Percentiles rank a stretch among this genome's conserved stretches.
Evolutionary conservation across 164 flowering plant species (phyloP).

Genomic region (Platanus orientalis): DNA sequence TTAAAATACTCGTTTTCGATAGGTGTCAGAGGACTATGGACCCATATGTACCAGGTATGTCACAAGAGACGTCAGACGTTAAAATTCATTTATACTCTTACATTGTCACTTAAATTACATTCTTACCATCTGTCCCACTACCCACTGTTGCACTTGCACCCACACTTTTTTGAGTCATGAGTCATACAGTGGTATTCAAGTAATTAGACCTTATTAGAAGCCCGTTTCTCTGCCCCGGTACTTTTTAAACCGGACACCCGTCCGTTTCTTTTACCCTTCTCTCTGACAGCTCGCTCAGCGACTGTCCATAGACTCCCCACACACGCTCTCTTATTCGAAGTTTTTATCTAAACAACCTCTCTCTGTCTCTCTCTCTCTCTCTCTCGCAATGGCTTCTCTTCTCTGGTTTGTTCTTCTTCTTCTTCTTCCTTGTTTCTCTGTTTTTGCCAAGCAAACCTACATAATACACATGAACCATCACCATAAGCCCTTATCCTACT

Average conservation of each 20-base stretch:
- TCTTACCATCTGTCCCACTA: too few species aligned
- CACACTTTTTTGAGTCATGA: too few species aligned
- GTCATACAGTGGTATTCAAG: neutral
- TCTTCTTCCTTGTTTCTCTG: neutral
- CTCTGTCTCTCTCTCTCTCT: neutral
- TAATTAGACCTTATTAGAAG: neutral
- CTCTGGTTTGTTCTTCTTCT: neutral
- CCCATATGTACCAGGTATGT: too few species aligned
- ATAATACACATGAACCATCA: conserved; percentile 59
- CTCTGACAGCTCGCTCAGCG: neutral
- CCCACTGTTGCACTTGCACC: too few species aligned
- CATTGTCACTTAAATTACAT: too few species aligned
- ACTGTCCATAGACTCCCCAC: neutral
- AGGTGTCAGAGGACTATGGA: too few species aligned
- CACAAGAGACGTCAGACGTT: too few species aligned
- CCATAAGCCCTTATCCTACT: conserved; percentile 33
- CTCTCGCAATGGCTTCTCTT: neutral
- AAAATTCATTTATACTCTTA: too few species aligned
- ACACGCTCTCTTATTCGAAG: too few species aligned
- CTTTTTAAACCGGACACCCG: neutral
- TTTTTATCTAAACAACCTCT: too few species aligned
- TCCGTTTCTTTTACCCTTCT: neutral
- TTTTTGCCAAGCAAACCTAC: conserved; percentile 42
- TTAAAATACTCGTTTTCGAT: too few species aligned
- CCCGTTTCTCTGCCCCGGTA: neutral